Base-by-base conservation (phyloP, 345 rosid genomes). In the Populus deltoides region DNA sequence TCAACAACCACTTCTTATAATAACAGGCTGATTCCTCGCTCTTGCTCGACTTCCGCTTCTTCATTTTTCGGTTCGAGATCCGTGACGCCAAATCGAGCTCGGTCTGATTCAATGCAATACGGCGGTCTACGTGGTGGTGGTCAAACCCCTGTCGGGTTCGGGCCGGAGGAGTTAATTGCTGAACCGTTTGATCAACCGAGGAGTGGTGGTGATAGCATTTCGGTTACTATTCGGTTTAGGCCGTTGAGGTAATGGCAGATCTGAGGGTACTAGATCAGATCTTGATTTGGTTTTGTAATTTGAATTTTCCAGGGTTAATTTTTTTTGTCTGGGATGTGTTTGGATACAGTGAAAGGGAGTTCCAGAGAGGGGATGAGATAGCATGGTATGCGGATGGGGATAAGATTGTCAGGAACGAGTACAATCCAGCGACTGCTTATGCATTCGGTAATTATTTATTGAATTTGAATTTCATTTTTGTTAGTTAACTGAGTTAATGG, bases 371-470 rank as follows among this genome's bases (percentile, higher is more conserved):
- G 75, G 99, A 97, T 63, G 99, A 97, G 88, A 91, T 94, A 77
- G 89, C 97, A 47, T 97, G 99, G 99, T 90, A 87, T 24, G 92
- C 99, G 17, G 99, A 97, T 76, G 99, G 94, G 6, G 98, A 97
- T 86, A 92, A 91, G 74, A 84, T 91, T 82, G 99, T 92, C 65
- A 87, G 97, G 82, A 92, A 92, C 59, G 98, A 97, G 86, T 92
- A 87, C 53, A 94, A 91, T 88, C 96, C 92, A 49, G 90, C 91
- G 47, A 89, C 98, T 9, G 92, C 97, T 76, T 94, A 92, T 73
- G 98, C 98, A 38, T 97, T 92, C 47, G 99, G 98, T 97, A 89
- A 45, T 63, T 11, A 13, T 36, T 59, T 55, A 25, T 25, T 33
- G 45, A 59, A 43, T 43, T 66, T 20, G 22, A 18, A 33, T 35